Base-by-base conservation (phyloP, 176 grass and related monocot genomes). In the Typha latifolia region DNA sequence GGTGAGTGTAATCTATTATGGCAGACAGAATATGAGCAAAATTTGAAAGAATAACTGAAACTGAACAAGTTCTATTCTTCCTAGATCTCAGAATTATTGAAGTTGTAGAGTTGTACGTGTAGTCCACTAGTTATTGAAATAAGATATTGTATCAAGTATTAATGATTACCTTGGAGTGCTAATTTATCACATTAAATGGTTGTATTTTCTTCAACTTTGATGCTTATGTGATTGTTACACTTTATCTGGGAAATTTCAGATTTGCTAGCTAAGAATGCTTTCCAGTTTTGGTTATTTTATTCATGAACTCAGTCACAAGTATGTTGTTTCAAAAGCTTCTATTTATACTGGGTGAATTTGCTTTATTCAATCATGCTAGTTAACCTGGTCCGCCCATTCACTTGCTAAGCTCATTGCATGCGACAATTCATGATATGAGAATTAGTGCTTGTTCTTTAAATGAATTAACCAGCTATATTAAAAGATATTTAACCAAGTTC, bases 1-100 rank as follows among this genome's bases (percentile, higher is more conserved):
- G 85, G 93, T 97, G 51, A 57, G 23, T 59, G 14, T 70, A 55
- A 37, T 16, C 11, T 19, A 55, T 3, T 70, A 57, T 20, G 14
- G 20, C 52, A n/a, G 34, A 37, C 34, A 37, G 7, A 57, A 53
- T 18, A 20, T 57, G 52, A 20, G 15, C n/a, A 57, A 57, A 57
- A 20, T 37, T 34, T 34, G 52, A 56, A 56, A 56, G 16, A 19
- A 1, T 6, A n/a, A 56, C 14, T n/a, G 51, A 57, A 57, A 57
- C 16, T 57, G 34, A 37, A 37, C 34, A 37, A 6, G 34, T 8
- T 5, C 7, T 6, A 37, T 6, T 8, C 4, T 37, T 37, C 34
- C 34, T 37, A 4, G 34, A 6, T 37, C 34, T 20, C 52, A 57
- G 52, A 57, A 4, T 53, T n/a, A 53, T 12, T 4, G n/a, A 53